These are phyloP conservation scores for Scalesia atractyloides DNA, from an alignment of 129 eudicot genomes.

Conservation along the genomic window DNA sequence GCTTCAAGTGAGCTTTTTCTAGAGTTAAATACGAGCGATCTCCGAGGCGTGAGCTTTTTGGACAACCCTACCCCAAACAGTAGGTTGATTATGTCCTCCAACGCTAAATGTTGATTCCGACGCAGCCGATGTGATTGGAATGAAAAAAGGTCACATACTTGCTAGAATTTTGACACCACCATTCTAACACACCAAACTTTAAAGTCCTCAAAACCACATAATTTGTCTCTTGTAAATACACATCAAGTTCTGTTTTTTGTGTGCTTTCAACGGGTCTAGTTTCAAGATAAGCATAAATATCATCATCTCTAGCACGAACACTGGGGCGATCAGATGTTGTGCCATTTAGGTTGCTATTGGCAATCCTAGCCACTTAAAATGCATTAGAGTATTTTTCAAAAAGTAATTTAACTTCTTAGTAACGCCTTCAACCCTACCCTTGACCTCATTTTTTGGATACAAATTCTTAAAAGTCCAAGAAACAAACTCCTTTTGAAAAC, in stretches of 20 bases:
- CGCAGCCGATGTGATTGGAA: neutral
- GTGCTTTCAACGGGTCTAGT: neutral
- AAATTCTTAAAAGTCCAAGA: neutral
- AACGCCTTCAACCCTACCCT: neutral
- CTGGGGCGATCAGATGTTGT: neutral
- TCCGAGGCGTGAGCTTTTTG: too few relatives aligned
- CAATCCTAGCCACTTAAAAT: neutral
- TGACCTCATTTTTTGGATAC: neutral
- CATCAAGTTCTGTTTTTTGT: neutral
- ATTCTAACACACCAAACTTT: neutral
- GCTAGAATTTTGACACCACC: neutral
- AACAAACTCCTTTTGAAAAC: neutral
- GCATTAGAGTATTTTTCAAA: neutral
- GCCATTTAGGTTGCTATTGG: neutral
- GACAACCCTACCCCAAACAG: too few relatives aligned
- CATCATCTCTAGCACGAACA: neutral
- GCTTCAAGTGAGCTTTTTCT: too few relatives aligned
- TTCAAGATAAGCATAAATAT: neutral
- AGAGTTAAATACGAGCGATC: too few relatives aligned
- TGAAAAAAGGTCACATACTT: neutral
- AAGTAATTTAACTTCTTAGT: neutral
- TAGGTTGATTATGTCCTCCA: too few relatives aligned
- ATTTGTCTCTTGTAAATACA: neutral
- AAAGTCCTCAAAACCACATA: neutral
- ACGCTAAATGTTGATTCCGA: neutral